Evolutionary conservation across 108 stramenopile genomes (phyloP), one percentile per base, ranked within the genome.

Genomic region (Conticribra guillardii): DNA sequence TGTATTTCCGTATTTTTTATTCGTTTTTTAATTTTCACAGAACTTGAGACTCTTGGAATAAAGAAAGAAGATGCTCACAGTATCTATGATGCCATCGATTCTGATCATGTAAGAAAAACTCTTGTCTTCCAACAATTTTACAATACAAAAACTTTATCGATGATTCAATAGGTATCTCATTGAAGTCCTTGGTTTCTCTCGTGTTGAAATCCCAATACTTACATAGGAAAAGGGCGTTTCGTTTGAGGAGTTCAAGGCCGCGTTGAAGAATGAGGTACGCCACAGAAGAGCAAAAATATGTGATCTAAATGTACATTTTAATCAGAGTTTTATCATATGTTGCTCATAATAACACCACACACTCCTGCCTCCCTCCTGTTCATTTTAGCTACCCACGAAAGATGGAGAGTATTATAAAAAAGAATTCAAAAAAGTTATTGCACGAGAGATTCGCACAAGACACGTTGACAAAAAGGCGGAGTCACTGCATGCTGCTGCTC

Each of bases 191-290:
- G n/a, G n/a, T n/a, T n/a, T n/a, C n/a, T n/a, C n/a, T n/a, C n/a
- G n/a, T n/a, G n/a, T n/a, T n/a, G n/a, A 4, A 21, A 51, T 55
- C 27, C 17, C 4, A 19, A 24, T 29, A 26, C 26, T 3, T 29
- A 5, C 23, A 55, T 44, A 64, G 63, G 27, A 64, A 16, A 44
- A 51, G 2, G 65, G 65, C 5, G 51, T 67, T 22, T 67, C 65
- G 2, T 67, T 67, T 44, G 53, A 67, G 22, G 65, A 67, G 22
- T 67, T 67, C 33, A 67, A 21, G 41, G 11, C 65, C 1, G 65
- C 37, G 1, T 4, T 67, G 24, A 33, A 26, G 37, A 14, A 22
- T 24, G 23, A 54, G 23, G 65, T 60, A 41, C 11, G 37, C 11
- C 11, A 11, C n/a, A n/a, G n/a, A n/a, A n/a, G n/a, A n/a, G n/a